phyloP scores from a whole-genome alignment of 2,329 filamentous ascomycete genomes.

The Paecilomyces niveus region DNA sequence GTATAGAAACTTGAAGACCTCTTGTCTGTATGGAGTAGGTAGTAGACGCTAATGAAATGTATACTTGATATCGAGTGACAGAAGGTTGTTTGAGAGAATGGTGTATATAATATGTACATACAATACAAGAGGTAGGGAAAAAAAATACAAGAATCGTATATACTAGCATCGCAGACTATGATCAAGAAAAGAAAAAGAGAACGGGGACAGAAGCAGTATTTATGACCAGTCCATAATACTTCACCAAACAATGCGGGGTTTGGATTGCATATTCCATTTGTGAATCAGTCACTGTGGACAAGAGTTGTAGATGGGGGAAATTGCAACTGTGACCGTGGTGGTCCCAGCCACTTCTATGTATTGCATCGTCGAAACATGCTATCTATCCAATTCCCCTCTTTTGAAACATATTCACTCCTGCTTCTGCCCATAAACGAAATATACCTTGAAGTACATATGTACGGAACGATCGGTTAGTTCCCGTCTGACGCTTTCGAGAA shows the following conservation, averaged over 20 bases:
- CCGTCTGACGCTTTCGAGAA: conserved; percentile 6
- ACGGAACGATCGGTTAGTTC: conserved; percentile 4
- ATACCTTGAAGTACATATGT: neutral
- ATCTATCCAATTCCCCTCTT: too few species aligned
- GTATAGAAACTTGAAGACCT: too few species aligned
- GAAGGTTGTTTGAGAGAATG: too few species aligned
- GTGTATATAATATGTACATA: too few species aligned
- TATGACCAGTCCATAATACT: neutral
- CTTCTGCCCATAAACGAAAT: neutral
- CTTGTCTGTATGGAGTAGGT: too few species aligned
- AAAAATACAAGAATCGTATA: too few species aligned
- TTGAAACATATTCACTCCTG: neutral
- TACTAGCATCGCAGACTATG: neutral
- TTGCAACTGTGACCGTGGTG: neutral
- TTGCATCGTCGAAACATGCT: too few species aligned
- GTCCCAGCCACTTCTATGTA: too few species aligned
- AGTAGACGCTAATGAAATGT: too few species aligned
- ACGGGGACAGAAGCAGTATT: neutral
- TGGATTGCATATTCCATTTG: neutral
- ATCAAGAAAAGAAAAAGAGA: neutral
- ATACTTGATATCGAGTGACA: too few species aligned
- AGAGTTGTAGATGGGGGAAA: neutral
- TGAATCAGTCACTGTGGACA: neutral
- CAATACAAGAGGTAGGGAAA: too few species aligned
- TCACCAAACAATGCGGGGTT: neutral